Evolutionary conservation across 192 early-diverging fungal species (phyloP).

Genomic region (Obelidium mucronatum): DNA sequence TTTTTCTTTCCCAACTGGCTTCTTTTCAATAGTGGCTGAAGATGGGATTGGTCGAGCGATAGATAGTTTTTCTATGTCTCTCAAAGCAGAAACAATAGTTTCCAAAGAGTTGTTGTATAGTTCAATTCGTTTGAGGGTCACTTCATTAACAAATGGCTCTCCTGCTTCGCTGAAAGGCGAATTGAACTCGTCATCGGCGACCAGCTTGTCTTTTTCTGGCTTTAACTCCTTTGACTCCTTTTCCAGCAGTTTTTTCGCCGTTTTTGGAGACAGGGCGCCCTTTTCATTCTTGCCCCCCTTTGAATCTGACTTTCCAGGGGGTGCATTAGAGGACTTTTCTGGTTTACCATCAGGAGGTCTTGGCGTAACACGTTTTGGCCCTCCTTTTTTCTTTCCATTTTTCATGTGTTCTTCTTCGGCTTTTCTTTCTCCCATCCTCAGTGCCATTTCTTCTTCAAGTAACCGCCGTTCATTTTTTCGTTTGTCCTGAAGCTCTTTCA

Average conservation of each 20-base stretch:
- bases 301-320: conserved; percentile 30
- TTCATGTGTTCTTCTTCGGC: conserved; percentile 55
- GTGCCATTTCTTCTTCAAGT: conserved; percentile 59
- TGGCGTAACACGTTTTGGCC: conserved; percentile 31
- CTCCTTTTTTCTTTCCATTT: conserved; percentile 44
- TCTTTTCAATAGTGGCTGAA: conserved; percentile 44
- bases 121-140: conserved; percentile 50
- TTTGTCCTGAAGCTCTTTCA: conserved; percentile 60
- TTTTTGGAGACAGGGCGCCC: conserved; percentile 50
- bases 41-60: neutral
- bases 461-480: conserved; percentile 53
- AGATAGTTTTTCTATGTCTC: conserved; percentile 47
- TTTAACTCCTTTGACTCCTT: conserved; percentile 22
- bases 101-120: conserved; percentile 46
- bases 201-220: conserved; percentile 37
- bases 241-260: conserved; percentile 33
- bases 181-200: conserved; percentile 26
- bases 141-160: conserved; percentile 52
- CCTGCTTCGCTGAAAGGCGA: conserved; percentile 42
- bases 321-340: conserved; percentile 50
- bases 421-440: conserved; percentile 55
- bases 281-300: conserved; percentile 32
- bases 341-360: conserved; percentile 26
- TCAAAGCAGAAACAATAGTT: conserved; percentile 34
- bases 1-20: conserved; percentile 33